Base-by-base conservation (phyloP, 2,329 filamentous ascomycete genomes). In the Bipolaris cookei region DNA sequence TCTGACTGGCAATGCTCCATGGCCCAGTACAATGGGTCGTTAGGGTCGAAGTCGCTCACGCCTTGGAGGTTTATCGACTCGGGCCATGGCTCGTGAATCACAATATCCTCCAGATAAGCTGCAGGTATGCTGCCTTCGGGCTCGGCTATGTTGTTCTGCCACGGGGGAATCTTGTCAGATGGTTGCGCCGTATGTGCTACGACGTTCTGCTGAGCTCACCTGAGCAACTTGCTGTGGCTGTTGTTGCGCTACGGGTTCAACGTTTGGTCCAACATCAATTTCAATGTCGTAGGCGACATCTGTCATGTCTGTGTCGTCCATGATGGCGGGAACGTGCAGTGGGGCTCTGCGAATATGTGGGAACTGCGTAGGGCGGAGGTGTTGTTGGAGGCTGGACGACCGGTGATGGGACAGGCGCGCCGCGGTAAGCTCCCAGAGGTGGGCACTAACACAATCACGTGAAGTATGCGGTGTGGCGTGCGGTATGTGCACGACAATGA, bases 31-130 rank as follows among this genome's bases (percentile, higher is more conserved):
- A 90, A 88, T 67, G 98, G 89, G 62, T 97, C 87, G 53, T 87
- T 84, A 25, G 92, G 92, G 30, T 89, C 91, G 72, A 98, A 81
- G 41, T 89, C 86, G 70, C 96, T 90, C 3, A 98, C 83, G 18
- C 94, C 94, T 58, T 88, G 86, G 50, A 99, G 80, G 76, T 97
- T 89, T n/a, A 97, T 78, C 73, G 95, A 95, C 70, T 86, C 81
- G 16, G 82, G 81, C 56, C 74, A 77, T 56, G 69, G 58, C 42
- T 73, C 63, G 37, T 63, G 62, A 28, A 61, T 58, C n/a, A 69
- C 64, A 23, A 75, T 65, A 38, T 68, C 63, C 46, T 75, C 73
- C 41, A 66, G 68, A 44, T 75, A 75, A 13, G 72, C 72, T 13
- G 71, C 73, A 10, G 73, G 73, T n/a, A 74, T 58, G 45, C 64